Conservation (phyloP, 1,284 basidiomycete species). For the Cutaneotrichosporon sp. region DNA sequence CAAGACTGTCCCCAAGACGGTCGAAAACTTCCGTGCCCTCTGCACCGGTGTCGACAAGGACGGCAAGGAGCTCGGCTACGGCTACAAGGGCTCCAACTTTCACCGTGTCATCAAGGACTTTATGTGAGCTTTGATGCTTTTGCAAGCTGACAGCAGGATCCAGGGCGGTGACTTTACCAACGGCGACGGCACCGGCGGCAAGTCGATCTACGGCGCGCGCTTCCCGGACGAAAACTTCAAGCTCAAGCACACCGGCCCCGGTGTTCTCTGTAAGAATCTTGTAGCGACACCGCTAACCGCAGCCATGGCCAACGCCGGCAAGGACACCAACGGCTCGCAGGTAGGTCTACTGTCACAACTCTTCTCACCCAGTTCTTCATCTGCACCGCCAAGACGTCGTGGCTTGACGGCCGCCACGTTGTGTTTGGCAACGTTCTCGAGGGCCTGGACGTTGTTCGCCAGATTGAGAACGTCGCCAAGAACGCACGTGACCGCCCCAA, state of each 20-base stretch:
- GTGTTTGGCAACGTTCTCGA: slow-evolving; percentile 88
- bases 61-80: slow-evolving; percentile 65
- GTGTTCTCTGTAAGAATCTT: slow-evolving; percentile 57
- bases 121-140: slow-evolving; percentile 49
- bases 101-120: slow-evolving; percentile 67
- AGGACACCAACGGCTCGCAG: slow-evolving; percentile 48
- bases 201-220: slow-evolving; percentile 56
- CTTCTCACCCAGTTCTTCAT: slow-evolving; percentile 52
- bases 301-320: slow-evolving; percentile 81
- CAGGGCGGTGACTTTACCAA: slow-evolving; percentile 68
- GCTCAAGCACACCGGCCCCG: slow-evolving; percentile 79
- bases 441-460: slow-evolving; percentile 74
- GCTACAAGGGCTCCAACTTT: slow-evolving; percentile 66
- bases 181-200: slow-evolving; percentile 61
- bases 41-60: slow-evolving; percentile 70
- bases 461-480: slow-evolving; percentile 67
- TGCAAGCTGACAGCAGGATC: slow-evolving; percentile 48
- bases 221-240: slow-evolving; percentile 77
- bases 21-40: slow-evolving; percentile 64
- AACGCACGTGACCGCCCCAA: slow-evolving; percentile 63
- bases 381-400: slow-evolving; percentile 70
- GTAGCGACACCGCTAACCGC: slow-evolving; percentile 12
- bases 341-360: background rate
- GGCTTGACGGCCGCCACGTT: slow-evolving; percentile 57
- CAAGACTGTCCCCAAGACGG: slow-evolving; percentile 75